These are phyloP conservation scores for Hypoxylon cercidicola DNA, from an alignment of 495 filamentous ascomycete genomes.

Conservation along the genomic window DNA sequence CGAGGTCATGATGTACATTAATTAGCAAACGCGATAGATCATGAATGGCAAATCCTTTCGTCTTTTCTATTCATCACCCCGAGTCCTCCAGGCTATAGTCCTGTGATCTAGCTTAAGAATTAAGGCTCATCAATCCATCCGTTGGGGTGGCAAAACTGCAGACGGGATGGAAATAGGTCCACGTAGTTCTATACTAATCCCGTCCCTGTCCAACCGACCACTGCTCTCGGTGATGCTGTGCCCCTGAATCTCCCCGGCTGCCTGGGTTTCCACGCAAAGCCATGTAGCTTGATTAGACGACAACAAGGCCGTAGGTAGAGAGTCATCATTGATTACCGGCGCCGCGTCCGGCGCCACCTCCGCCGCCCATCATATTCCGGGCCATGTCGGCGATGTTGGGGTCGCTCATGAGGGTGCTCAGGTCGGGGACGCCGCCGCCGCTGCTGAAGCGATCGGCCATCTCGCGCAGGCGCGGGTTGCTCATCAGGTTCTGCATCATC, in stretches of 20 bases:
- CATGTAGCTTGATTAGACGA: background rate
- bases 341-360: constrained; percentile 47
- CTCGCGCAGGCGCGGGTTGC: constrained; percentile 84
- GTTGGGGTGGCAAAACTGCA: background rate
- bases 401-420: constrained; percentile 85
- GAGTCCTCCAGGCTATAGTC: no score
- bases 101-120: no score
- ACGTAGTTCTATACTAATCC: background rate
- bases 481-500: constrained; percentile 89
- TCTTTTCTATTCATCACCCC: background rate
- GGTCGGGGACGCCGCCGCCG: constrained; percentile 81
- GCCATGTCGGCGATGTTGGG: constrained; percentile 93
- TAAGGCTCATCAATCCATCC: background rate
- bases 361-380: constrained; percentile 77
- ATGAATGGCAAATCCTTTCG: background rate
- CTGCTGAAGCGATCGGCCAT: constrained; percentile 79
- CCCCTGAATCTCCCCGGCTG: background rate
- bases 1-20: constrained; percentile 23
- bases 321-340: constrained; percentile 32
- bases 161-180: background rate
- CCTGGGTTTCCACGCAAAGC: no score
- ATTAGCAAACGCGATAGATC: constrained; percentile 7
- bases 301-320: background rate
- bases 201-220: constrained; percentile 1
- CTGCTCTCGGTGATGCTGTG: background rate